phyloP scores from a whole-genome alignment of 2,329 filamentous ascomycete genomes.

The Cladosporium velox region DNA sequence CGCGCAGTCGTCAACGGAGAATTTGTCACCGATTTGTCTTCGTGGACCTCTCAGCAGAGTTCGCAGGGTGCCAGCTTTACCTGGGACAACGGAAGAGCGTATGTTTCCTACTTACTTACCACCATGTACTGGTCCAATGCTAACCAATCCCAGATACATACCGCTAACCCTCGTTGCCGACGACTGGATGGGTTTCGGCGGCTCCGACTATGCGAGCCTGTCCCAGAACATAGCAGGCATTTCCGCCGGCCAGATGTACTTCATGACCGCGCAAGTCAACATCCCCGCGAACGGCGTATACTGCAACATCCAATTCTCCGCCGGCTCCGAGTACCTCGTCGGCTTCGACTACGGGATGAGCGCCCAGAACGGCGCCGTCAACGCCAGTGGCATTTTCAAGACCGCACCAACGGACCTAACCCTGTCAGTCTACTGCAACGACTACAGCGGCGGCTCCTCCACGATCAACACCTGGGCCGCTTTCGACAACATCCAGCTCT shows the following conservation, averaged over 20 bases:
- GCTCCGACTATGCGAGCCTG: neutral
- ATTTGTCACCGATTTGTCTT: neutral
- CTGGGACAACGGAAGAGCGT: constrained; percentile 3
- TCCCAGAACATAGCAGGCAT: neutral
- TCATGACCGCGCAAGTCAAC: neutral
- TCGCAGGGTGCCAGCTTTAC: neutral
- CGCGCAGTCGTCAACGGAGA: neutral
- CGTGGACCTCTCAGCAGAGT: neutral
- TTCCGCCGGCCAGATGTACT: neutral
- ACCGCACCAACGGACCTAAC: neutral
- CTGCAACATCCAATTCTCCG: neutral
- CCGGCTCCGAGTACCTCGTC: neutral
- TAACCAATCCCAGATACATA: neutral
- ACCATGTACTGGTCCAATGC: neutral
- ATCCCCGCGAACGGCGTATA: neutral
- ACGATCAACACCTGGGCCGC: neutral
- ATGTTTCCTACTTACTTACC: neutral
- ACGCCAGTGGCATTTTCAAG: neutral
- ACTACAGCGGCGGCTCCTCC: neutral
- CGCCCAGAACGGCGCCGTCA: neutral
- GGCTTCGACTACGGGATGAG: neutral
- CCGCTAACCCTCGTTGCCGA: neutral
- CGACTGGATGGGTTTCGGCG: neutral
- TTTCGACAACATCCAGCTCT: neutral
- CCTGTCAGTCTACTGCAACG: neutral